Evolutionary conservation across 495 filamentous ascomycete species (phyloP), one percentile per base, ranked within the genome.

Genomic region (Xylaria acuta): DNA sequence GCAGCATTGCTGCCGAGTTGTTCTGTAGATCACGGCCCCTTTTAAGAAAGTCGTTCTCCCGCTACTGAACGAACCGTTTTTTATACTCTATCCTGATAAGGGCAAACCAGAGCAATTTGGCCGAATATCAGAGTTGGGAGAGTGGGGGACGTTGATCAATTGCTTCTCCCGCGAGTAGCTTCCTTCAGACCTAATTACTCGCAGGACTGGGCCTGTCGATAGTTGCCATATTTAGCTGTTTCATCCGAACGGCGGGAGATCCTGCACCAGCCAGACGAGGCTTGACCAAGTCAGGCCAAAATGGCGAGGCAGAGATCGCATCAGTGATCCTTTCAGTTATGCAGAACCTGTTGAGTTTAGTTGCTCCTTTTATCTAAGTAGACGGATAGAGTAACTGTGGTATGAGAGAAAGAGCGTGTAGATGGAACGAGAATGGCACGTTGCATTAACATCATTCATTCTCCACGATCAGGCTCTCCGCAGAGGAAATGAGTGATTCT

Each of bases 151-250:
- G 66, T 58, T 30, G 66, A 68, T 68, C 66, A 56, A n/a, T 58
- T 56, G 18, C 66, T 43, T 27, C 14, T 45, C 30, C n/a, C 20
- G 51, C 36, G 51, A 58, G 51, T 16, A 34, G 51, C 45, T 49
- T 30, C 38, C 41, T 68, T 43, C 34, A 22, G 41, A 16, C 14
- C 27, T 30, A 58, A 68, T 68, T 59, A 58, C 66, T 41, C 38
- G 51, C 49, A 68, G 49, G 66, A 68, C 22, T 22, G 22, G 36
- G 5, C 51, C 51, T 68, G 66, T 68, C 51, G 51, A 56, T 56
- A 41, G 51, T 43, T 68, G 51, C 66, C 66, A 59, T 58, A 58
- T 32, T 68, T 41, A 58, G 66, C 34, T 68, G 66, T 45, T 68
- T 43, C 40, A 45, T 16, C 49, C 51, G 66, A 53, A 43, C 5